Percentiles rank a stretch among this genome's conserved stretches.
Evolutionary conservation across 768 basidiomycete species (phyloP).

Genomic region (Mycena metata): DNA sequence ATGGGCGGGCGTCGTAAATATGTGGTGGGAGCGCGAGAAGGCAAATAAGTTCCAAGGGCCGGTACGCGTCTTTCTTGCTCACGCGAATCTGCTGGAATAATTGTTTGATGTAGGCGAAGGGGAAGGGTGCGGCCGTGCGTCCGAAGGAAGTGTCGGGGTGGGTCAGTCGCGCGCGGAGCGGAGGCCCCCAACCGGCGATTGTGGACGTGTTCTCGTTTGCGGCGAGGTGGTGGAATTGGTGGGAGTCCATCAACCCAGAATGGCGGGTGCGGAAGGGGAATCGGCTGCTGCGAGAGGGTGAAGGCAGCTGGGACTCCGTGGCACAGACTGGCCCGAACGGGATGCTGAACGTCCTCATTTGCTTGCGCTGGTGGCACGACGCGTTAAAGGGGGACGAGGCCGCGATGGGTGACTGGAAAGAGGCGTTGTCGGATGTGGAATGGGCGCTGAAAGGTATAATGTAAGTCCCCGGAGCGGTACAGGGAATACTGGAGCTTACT

Average conservation of each 20-base stretch:
- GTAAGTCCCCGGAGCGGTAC: no score
- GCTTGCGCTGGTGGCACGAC: background rate
- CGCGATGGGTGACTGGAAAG: background rate
- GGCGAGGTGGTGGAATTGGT: background rate
- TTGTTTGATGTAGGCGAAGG: background rate
- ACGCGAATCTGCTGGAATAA: no score
- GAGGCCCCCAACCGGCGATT: background rate
- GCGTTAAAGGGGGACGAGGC: background rate
- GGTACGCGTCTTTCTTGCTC: no score
- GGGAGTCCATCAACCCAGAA: background rate
- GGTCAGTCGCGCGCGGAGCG: background rate
- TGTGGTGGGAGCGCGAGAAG: background rate
- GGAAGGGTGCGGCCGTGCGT: background rate
- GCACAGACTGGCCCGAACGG: background rate
- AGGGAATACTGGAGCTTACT: no score
- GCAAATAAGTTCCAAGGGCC: background rate
- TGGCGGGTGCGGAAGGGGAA: background rate
- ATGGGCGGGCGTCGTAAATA: background rate
- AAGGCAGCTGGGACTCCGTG: background rate
- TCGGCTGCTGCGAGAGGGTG: background rate
- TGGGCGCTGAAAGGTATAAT: no score
- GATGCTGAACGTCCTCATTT: background rate
- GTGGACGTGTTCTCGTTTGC: background rate
- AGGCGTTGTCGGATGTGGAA: background rate
- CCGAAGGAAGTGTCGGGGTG: background rate